These are phyloP conservation scores for Candida ovalis DNA, from an alignment of 805 yeast genomes.

Conservation along the genomic window DNA sequence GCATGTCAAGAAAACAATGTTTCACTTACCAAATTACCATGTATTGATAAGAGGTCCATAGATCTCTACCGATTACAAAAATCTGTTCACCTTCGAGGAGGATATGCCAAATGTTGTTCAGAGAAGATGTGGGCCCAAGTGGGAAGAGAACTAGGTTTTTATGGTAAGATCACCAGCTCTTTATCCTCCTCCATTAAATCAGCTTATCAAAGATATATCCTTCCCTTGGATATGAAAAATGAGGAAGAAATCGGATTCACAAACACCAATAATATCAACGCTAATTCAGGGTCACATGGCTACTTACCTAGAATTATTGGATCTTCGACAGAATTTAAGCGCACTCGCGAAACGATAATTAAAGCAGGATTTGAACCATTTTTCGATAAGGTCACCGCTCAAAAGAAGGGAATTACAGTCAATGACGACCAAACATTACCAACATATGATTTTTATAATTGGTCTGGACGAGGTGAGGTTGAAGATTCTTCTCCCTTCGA, in stretches of 20 bases:
- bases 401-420: constrained; percentile 36
- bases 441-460: constrained; percentile 38
- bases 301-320: constrained; percentile 40
- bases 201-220: constrained; percentile 48
- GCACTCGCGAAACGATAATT: constrained; percentile 43
- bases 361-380: constrained; percentile 50
- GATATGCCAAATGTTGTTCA: constrained; percentile 57
- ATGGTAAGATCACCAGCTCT: constrained; percentile 68
- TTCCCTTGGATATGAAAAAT: constrained; percentile 18
- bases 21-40: constrained; percentile 47
- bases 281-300: constrained; percentile 1
- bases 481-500: constrained; percentile 38
- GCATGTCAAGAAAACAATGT: constrained; percentile 32
- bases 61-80: constrained; percentile 59
- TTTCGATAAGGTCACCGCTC: constrained; percentile 45
- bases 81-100: constrained; percentile 63
- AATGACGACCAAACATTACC: constrained; percentile 34
- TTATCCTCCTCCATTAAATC: constrained; percentile 62
- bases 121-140: constrained; percentile 79
- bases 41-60: constrained; percentile 60
- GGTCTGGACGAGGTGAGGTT: constrained; percentile 38
- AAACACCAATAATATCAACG: constrained; percentile 3
- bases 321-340: constrained; percentile 40
- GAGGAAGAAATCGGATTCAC: constrained; percentile 12
- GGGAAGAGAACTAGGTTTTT: constrained; percentile 75